Evolutionary conservation across 2,329 filamentous ascomycete genomes (phyloP).

Genomic region (Fusarium verrucosum): DNA sequence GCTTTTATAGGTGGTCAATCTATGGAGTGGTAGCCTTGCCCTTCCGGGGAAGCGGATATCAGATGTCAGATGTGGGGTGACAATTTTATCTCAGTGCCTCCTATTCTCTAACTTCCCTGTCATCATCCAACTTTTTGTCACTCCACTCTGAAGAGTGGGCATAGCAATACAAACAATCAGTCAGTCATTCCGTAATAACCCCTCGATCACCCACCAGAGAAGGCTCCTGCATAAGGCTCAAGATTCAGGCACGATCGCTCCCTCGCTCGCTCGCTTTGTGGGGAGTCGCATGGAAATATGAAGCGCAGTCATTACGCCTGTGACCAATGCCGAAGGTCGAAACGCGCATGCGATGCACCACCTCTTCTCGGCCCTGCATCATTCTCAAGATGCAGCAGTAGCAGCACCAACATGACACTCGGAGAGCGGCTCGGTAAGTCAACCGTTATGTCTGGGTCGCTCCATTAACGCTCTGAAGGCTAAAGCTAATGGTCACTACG

Average conservation of each 20-base stretch:
- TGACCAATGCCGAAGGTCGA: slow-evolving; percentile 40
- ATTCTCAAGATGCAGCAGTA: neutral
- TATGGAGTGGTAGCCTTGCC: too few species aligned
- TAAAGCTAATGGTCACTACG: neutral
- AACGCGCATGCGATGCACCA: slow-evolving; percentile 40
- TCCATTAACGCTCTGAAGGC: neutral
- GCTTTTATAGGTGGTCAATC: too few species aligned
- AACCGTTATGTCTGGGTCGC: neutral
- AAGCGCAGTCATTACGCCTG: slow-evolving; percentile 41
- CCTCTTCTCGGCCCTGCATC: slow-evolving; percentile 16
- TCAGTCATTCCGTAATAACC: neutral
- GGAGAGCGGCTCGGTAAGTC: slow-evolving; percentile 29
- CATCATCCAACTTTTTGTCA: neutral
- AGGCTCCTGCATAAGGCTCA: neutral
- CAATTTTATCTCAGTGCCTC: neutral
- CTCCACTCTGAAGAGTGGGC: neutral
- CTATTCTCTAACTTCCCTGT: neutral
- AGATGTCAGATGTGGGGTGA: neutral
- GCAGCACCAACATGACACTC: neutral
- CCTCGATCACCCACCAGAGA: neutral
- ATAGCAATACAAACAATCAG: neutral
- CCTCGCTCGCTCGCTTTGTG: neutral
- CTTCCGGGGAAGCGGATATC: slow-evolving; percentile 11
- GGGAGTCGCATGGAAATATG: slow-evolving; percentile 19
- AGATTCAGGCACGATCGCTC: neutral